Evolutionary conservation across 768 basidiomycete genomes (phyloP).

Genomic region (Tulasnella sp.): DNA sequence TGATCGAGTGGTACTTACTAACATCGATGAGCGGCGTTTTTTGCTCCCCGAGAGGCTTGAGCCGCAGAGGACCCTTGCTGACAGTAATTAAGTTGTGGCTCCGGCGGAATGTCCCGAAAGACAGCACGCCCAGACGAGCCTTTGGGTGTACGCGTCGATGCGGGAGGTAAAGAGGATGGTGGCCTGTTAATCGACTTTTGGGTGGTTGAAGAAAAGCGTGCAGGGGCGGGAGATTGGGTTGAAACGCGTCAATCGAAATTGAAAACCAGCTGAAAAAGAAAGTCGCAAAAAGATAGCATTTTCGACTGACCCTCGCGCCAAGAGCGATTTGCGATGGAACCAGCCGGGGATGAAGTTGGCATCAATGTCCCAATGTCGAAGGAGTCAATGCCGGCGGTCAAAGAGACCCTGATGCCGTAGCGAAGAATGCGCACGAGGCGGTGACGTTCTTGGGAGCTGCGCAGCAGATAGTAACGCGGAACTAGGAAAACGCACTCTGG

Average conservation of each 20-base stretch:
- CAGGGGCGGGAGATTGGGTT: too few species aligned
- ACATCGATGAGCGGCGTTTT: constrained; percentile 89
- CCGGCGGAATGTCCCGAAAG: constrained; percentile 8
- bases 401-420: constrained; percentile 74
- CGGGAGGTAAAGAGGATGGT: neutral
- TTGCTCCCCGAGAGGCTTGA: constrained; percentile 73
- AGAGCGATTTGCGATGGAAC: constrained; percentile 74
- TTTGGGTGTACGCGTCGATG: constrained; percentile 2
- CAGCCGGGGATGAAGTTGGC: constrained; percentile 76
- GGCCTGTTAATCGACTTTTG: too few species aligned
- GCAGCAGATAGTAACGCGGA: constrained; percentile 5
- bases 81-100: constrained; percentile 7
- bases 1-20: constrained; percentile 44
- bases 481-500: constrained; percentile 47
- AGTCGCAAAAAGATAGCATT: too few species aligned
- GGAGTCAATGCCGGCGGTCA: constrained; percentile 77
- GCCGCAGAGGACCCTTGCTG: constrained; percentile 61
- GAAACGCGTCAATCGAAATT: too few species aligned
- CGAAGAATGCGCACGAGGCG: constrained; percentile 59
- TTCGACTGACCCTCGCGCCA: too few species aligned
- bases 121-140: neutral
- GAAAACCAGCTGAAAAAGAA: too few species aligned
- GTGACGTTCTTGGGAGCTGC: constrained; percentile 20
- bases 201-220: too few species aligned
- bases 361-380: constrained; percentile 73